phyloP scores from a whole-genome alignment of 139 green algal genomes.

The Cymbomonas tetramitiformis region DNA sequence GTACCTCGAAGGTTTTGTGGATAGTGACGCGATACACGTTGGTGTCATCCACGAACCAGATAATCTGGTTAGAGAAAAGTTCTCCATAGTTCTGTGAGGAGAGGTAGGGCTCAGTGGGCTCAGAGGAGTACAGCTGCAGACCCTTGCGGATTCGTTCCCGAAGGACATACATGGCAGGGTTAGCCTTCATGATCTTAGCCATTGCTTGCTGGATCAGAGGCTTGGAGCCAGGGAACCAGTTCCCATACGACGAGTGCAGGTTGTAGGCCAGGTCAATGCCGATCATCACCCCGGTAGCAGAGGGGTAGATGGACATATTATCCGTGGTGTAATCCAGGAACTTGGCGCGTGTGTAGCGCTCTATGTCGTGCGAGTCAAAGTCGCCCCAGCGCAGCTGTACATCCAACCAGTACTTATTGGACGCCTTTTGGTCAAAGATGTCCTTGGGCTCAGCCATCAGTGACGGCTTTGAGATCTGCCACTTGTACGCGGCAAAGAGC shows the following conservation, averaged over 20 bases:
- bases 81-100: slow-evolving; percentile 93
- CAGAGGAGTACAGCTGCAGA: slow-evolving; percentile 92
- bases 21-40: slow-evolving; percentile 99
- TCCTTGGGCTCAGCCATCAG: slow-evolving; percentile 90
- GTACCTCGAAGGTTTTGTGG: slow-evolving; percentile 99
- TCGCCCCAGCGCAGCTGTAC: slow-evolving; percentile 79
- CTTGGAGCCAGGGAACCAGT: slow-evolving; percentile 97
- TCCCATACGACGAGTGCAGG: slow-evolving; percentile 86
- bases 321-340: slow-evolving; percentile 99
- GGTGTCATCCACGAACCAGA: slow-evolving; percentile 99
- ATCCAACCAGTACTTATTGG: slow-evolving; percentile 92
- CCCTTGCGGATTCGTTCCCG: slow-evolving; percentile 91
- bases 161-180: slow-evolving; percentile 96
- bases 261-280: slow-evolving; percentile 98
- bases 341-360: slow-evolving; percentile 94
- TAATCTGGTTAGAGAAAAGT: slow-evolving; percentile 95
- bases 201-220: slow-evolving; percentile 68
- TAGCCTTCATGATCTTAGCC: slow-evolving; percentile 84
- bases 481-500: slow-evolving; percentile 94
- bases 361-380: slow-evolving; percentile 96
- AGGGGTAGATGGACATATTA: slow-evolving; percentile 98
- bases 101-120: slow-evolving; percentile 99
- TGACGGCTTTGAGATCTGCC: slow-evolving; percentile 79
- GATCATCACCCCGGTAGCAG: slow-evolving; percentile 87
- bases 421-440: slow-evolving; percentile 80